Base-by-base conservation (phyloP, 352 stramenopile genomes). In the Phytophthora sp. region DNA sequence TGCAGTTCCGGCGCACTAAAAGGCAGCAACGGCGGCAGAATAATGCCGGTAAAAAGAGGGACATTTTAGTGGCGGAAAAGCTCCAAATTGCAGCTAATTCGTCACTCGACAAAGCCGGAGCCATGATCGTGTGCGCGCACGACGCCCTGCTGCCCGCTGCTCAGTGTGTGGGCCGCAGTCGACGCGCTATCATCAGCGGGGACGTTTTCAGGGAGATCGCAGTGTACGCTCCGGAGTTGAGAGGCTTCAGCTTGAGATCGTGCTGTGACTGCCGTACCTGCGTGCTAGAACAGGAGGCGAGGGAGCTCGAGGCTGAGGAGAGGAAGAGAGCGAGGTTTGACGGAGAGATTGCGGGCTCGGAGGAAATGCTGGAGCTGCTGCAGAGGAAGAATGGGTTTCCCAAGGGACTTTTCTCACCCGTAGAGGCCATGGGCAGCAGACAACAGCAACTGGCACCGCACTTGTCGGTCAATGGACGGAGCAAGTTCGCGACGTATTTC, bases 381-480 rank as follows among this genome's bases (percentile, higher is more conserved):
- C 64, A 91, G 57, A 84, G 88, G 23, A 96, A 96, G 33, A 86
- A 77, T 26, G 85, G 85, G 8, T 94, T 84, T 52, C 88, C 88
- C 9, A 91, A 87, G 39, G 76, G 86, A 15, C 72, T 96, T 5
- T 96, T 96, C 51, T 93, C 86, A 7, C 86, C 88, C 0, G 23
- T 44, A 30, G 57, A 63, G 9, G 36, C 52, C 11, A 39, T 18
- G 4, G 46, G 44, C n/a, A 74, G 35, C 31, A 66, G 61, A 46
- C 57, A 69, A 23, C 68, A 76, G 63, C 66, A 78, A 27, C 21
- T 78, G 35, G 71, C 71, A 2, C 62, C 82, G 41, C 83, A 89
- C 63, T 65, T 93, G 26, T 87, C 83, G 3, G 38, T 92, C 13
- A 76, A 78, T 36, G 66, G 66, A 23, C 58, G 66, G 9, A 82